Evolutionary conservation across 2,329 filamentous ascomycete species (phyloP), one percentile per base, ranked within the genome.

Genomic region (Cladosporium sp.): DNA sequence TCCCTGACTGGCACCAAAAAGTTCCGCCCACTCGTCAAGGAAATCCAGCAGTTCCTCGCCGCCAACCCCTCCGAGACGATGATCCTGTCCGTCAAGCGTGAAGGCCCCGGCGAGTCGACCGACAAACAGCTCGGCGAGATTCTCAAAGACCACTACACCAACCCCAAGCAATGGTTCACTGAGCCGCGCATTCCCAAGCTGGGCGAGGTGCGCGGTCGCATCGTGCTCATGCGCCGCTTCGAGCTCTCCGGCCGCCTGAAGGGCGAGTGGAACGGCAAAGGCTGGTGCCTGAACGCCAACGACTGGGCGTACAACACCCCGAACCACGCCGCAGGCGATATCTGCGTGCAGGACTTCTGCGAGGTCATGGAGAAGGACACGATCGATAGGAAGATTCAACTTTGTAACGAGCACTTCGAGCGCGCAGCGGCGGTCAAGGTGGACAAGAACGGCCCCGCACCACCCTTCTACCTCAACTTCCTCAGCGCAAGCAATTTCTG

Each of bases 291-390:
- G 41, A 76, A 85, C 61, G 82, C 77, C 50, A 74, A 77, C 33
- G 72, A 72, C 14, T 97, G 92, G 92, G 89, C 87, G 0, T 87
- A 96, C 72, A 97, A 97, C 72, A 89, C 87, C 57, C 83, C 86
- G 32, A 83, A 95, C 64, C 85, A 87, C 52, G 76, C 76, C 33
- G 84, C 83, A 62, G 89, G 88, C 3, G 76, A 84, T 58, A 82
- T 96, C 54, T 84, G 87, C 59, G 84, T 97, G 40, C 93, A 97
- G 73, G 93, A 97, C 73, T 96, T 92, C 70, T 97, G 95, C 76
- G 89, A 95, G 65, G 83, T 98, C 33, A 73, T 85, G 43, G 82
- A 89, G 69, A 83, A 80, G 18, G 75, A 81, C 54, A 86, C 85
- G 61, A 92, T 97, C 55, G 77, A 85, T 35, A 83, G 84, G 70